These are phyloP conservation scores for Balamuthia mandrillaris DNA, from an alignment of 208 protist species.

Conservation along the genomic window DNA sequence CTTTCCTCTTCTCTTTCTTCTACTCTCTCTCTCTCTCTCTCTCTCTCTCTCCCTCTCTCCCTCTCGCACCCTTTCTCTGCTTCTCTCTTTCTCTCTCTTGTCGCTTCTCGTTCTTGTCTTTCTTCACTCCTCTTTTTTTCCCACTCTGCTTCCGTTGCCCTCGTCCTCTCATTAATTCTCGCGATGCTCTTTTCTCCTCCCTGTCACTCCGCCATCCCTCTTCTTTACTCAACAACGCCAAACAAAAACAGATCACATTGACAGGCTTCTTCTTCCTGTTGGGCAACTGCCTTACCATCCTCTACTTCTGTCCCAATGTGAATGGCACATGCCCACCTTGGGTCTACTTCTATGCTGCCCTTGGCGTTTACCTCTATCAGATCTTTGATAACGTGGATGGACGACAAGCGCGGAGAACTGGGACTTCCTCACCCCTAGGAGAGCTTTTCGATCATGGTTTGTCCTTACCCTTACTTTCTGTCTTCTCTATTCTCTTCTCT, in stretches of 20 bases:
- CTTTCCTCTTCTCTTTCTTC: background rate
- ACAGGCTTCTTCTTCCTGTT: conserved; percentile 73
- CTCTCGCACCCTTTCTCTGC: too few relatives aligned
- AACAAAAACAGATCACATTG: conserved; percentile 71
- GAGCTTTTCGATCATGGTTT: conserved; percentile 93
- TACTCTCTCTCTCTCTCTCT: background rate
- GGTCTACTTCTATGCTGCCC: conserved; percentile 78
- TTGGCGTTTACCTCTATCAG: conserved; percentile 53
- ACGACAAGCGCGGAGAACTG: conserved; percentile 89
- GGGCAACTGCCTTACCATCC: conserved; percentile 68
- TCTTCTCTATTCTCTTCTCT: too few relatives aligned
- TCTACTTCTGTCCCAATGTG: conserved; percentile 60
- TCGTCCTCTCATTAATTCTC: background rate
- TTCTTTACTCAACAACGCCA: background rate
- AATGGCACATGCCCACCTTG: conserved; percentile 69
- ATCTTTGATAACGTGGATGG: conserved; percentile 92
- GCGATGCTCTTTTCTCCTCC: background rate
- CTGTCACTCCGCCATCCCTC: too few relatives aligned
- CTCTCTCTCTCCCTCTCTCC: background rate
- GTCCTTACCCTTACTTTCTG: background rate
- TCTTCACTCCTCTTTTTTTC: background rate
- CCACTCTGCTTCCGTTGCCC: background rate
- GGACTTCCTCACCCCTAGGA: conserved; percentile 82
- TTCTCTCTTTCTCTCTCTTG: too few relatives aligned
- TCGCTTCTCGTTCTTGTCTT: too few relatives aligned